Conservation (phyloP, 2,329 filamentous ascomycete genomes). For the Bipolaris sorokiniana region DNA sequence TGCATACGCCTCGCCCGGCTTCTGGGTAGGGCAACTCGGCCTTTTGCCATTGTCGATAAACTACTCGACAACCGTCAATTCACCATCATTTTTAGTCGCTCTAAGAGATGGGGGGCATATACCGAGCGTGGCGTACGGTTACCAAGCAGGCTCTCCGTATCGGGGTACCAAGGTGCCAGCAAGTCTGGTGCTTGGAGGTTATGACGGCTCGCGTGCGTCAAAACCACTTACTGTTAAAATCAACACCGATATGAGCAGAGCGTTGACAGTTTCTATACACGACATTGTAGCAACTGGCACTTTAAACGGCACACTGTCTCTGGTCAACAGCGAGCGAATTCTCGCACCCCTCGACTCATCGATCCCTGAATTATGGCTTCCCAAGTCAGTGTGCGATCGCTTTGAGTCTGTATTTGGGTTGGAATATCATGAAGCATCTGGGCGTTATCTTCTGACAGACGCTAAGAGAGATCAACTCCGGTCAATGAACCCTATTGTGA, state of each 20-base stretch:
- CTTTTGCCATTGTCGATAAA: neutral
- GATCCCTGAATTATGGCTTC: neutral
- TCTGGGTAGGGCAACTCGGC: conserved; percentile 2
- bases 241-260: neutral
- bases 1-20: neutral
- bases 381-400: neutral
- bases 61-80: neutral
- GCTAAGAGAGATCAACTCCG: neutral
- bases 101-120: neutral
- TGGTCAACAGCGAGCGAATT: neutral
- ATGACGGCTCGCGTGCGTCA: neutral
- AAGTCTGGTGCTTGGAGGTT: conserved; percentile 4
- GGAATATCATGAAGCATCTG: conserved; percentile 1
- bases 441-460: neutral
- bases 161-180: neutral
- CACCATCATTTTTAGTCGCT: neutral
- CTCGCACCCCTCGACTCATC: conserved; percentile 1
- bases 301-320: neutral
- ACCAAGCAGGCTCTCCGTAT: conserved; percentile 3
- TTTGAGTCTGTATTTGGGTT: conserved; percentile 4
- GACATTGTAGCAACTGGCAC: neutral
- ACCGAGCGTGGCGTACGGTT: conserved; percentile 1
- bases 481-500: neutral
- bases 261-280: neutral
- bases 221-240: neutral